Base-by-base conservation (phyloP, 805 yeast genomes). In the Metschnikowia matae region DNA sequence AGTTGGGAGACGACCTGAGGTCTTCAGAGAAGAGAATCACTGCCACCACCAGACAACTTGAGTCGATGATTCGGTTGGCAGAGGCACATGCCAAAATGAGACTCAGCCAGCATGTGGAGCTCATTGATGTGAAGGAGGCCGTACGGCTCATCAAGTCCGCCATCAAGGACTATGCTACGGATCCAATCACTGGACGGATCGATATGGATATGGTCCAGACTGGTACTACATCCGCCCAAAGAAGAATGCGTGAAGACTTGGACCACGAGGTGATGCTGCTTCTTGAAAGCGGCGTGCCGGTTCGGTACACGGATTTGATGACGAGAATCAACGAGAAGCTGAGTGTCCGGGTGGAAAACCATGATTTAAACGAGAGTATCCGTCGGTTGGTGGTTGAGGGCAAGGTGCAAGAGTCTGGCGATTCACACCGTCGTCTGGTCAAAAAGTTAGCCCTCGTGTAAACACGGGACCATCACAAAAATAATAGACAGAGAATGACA, bases 41-140 rank as follows among this genome's bases (percentile, higher is more conserved):
- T 0, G 99, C 99, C 3, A 94, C 99, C 0, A 92, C 99, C 1
- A 82, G 99, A 70, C 99, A 94, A 67, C 75, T 94, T 50, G 99
- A 94, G 69, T 85, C 95, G 47, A 89, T 94, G 96, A 91, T 92
- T 57, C 83, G 99, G 63, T 75, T 94, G 46, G 70, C 96, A 0
- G 99, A 94, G 70, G 99, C 98, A 0, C 98, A 94, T 66, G 99
- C 99, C 1, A 91, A 90, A 70, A 88, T 94, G 96, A 82, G 96
- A 60, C 75, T 94, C 31, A 79, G 92, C 1, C 70, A 75, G 1
- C 64, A 60, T 0, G 99, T 94, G 4, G 85, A 84, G 48, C 74
- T 87, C 23, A 77, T 75, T 29, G 99, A 94, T 67, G 99, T 94
- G 5, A 77, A 78, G 53, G 99, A 94, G 66, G 96, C 98, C 0